Evolutionary conservation across 208 protist genomes (phyloP).

Genomic region (Trypanosoma lewisi): DNA sequence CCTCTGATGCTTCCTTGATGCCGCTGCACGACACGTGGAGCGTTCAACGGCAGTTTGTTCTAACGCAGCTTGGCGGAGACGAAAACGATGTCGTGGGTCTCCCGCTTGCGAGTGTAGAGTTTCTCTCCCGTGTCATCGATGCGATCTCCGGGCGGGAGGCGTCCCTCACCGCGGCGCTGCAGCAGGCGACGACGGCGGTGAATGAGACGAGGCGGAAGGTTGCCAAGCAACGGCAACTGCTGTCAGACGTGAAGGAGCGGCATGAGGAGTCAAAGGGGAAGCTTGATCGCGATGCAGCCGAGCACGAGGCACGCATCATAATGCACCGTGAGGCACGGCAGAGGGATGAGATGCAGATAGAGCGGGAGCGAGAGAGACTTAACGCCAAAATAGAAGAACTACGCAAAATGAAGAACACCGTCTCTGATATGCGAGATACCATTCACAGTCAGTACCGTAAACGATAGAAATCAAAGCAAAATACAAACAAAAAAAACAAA

Average conservation of each 20-base stretch:
- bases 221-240: conserved; percentile 28
- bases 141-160: conserved; percentile 28
- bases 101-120: conserved; percentile 27
- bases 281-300: conserved; percentile 36
- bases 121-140: conserved; percentile 42
- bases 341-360: conserved; percentile 43
- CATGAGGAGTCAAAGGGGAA: conserved; percentile 46
- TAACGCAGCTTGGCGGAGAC: conserved; percentile 39
- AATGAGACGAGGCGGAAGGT: conserved; percentile 29
- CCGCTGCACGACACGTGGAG: conserved; percentile 15
- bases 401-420: conserved; percentile 25
- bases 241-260: conserved; percentile 54
- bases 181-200: conserved; percentile 25
- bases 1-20: neutral
- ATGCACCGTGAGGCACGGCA: conserved; percentile 40
- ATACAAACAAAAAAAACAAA: neutral
- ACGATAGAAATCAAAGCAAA: conserved; percentile 6
- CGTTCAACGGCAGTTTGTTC: conserved; percentile 36
- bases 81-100: conserved; percentile 21
- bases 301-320: conserved; percentile 48
- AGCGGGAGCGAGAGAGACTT: conserved; percentile 44
- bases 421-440: conserved; percentile 45
- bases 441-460: conserved; percentile 66
- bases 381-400: conserved; percentile 45
- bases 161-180: conserved; percentile 27